Conservation (phyloP, 2,329 filamentous ascomycete species). For the Alternaria sp. region DNA sequence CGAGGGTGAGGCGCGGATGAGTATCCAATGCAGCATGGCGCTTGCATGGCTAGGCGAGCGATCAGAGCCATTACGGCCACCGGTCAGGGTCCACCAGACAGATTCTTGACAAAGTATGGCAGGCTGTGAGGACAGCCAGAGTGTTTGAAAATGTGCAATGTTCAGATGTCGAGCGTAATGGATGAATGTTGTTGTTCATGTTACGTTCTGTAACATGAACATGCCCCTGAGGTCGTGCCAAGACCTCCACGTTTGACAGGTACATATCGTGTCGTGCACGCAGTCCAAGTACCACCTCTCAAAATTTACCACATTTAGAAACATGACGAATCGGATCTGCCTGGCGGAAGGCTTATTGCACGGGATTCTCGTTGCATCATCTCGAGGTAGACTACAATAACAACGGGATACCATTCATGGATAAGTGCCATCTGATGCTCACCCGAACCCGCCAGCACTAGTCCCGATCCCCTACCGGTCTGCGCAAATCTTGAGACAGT, state of each 20-base stretch:
- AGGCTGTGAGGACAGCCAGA: not conserved
- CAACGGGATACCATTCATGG: not conserved
- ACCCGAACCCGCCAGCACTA: not conserved
- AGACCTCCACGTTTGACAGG: not conserved
- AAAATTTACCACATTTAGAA: not conserved
- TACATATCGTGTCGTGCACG: not conserved
- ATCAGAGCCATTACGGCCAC: not conserved
- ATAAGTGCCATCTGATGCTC: not conserved
- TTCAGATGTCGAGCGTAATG: not conserved
- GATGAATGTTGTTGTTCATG: not conserved
- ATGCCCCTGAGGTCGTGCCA: not conserved
- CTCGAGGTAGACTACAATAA: not conserved
- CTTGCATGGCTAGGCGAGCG: not conserved
- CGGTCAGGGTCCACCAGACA: not conserved
- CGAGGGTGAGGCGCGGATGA: constrained; percentile 1
- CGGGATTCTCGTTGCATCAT: not conserved
- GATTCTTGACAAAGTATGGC: not conserved
- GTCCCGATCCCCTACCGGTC: not conserved
- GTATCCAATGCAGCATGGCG: not conserved
- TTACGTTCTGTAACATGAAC: not conserved
- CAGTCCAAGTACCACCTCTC: not conserved
- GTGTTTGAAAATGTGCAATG: not conserved
- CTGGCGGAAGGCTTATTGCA: not conserved
- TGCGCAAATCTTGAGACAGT: not conserved
- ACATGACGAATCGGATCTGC: not conserved